A percentile compares a stretch with the other conserved stretches of the same genome.
phyloP scores from a whole-genome alignment of 2,329 filamentous ascomycete species.

The Truncatella angustata region DNA sequence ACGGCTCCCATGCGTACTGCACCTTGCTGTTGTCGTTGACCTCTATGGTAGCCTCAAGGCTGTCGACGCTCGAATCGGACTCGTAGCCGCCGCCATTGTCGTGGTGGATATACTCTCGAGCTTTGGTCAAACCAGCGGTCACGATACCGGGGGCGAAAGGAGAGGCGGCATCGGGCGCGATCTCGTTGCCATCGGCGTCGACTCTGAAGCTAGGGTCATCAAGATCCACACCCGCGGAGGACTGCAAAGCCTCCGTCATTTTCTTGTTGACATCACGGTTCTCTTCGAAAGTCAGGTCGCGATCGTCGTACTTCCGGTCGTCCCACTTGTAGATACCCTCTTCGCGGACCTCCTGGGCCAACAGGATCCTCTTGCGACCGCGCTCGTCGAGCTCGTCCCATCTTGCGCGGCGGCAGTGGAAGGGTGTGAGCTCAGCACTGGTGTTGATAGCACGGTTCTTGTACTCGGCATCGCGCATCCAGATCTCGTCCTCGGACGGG shows the following conservation, averaged over 20 bases:
- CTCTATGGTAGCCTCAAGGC: not conserved
- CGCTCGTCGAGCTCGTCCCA: conserved; percentile 6
- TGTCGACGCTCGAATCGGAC: not conserved
- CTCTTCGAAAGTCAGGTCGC: not conserved
- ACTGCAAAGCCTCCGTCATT: not conserved
- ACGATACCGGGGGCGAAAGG: not conserved
- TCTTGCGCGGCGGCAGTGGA: conserved; percentile 9
- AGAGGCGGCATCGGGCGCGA: not conserved
- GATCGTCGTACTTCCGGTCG: not conserved
- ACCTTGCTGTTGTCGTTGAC: not conserved
- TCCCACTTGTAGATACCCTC: conserved; percentile 3
- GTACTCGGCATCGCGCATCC: conserved; percentile 47
- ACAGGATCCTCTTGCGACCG: not conserved
- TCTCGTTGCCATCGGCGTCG: not conserved
- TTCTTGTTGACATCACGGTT: not conserved
- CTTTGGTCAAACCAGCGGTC: not conserved
- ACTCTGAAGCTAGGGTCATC: not conserved
- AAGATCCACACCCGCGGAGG: not conserved
- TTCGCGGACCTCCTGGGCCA: conserved; percentile 5
- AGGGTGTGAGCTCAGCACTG: conserved; percentile 12
- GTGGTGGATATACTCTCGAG: not conserved
- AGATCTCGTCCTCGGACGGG: conserved; percentile 48
- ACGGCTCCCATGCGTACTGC: not conserved
- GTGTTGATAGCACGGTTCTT: conserved; percentile 31
- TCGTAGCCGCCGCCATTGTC: not conserved